Conservation (phyloP, 352 stramenopile species). For the Phytophthora sp. region DNA sequence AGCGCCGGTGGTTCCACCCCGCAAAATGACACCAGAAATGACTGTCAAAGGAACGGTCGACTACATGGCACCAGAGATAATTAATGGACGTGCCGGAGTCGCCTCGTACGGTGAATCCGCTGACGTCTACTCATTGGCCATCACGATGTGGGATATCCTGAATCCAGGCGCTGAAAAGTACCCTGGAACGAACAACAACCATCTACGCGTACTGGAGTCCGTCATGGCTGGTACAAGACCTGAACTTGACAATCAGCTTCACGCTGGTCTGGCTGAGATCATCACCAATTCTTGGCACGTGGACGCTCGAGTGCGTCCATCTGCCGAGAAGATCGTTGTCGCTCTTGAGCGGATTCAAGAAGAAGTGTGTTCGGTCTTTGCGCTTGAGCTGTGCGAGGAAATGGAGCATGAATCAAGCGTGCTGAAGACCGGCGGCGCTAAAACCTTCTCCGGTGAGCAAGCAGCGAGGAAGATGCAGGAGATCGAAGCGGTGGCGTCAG, state of each 20-base stretch:
- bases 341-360: constrained; percentile 56
- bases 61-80: constrained; percentile 83
- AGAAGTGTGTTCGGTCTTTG: constrained; percentile 47
- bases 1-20: constrained; percentile 31
- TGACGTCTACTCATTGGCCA: constrained; percentile 72
- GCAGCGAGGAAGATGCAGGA: constrained; percentile 47
- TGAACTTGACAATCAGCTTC: constrained; percentile 38
- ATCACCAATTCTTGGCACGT: constrained; percentile 50
- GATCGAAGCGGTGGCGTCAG: constrained; percentile 43
- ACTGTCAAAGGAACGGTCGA: constrained; percentile 71
- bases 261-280: constrained; percentile 41
- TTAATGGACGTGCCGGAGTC: constrained; percentile 56
- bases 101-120: constrained; percentile 64
- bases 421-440: constrained; percentile 31
- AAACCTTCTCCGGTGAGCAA: constrained; percentile 40
- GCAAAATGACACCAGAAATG: constrained; percentile 48
- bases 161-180: constrained; percentile 61
- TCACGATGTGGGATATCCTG: constrained; percentile 80
- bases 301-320: constrained; percentile 44
- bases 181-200: constrained; percentile 51
- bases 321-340: constrained; percentile 50
- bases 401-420: constrained; percentile 36
- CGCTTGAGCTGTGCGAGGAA: constrained; percentile 40
- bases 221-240: constrained; percentile 53
- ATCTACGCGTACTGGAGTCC: constrained; percentile 54